Evolutionary conservation across 2,329 filamentous ascomycete genomes (phyloP).

Genomic region (Harringtonia lauricola): DNA sequence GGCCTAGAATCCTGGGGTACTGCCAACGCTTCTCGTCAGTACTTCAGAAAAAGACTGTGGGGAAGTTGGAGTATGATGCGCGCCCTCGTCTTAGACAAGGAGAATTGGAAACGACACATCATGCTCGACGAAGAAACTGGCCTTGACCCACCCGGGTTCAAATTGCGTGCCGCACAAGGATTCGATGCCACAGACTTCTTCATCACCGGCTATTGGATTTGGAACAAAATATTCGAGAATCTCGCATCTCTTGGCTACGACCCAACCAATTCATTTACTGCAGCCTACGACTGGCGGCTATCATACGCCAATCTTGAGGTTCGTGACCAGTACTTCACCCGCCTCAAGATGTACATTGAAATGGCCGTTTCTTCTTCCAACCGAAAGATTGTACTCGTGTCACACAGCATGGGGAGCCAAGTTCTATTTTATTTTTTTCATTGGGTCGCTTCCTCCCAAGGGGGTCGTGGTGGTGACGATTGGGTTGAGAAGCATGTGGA

Average conservation of each 20-base stretch:
- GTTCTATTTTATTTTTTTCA: constrained; percentile 74
- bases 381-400: constrained; percentile 75
- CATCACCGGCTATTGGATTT: constrained; percentile 90
- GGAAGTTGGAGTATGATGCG: constrained; percentile 99
- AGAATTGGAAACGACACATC: constrained; percentile 89
- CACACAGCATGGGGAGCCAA: constrained; percentile 96
- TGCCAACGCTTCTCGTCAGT: constrained; percentile 69
- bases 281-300: constrained; percentile 82
- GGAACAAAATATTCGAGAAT: constrained; percentile 98
- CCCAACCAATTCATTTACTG: constrained; percentile 61
- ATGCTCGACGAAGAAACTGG: constrained; percentile 93
- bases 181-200: constrained; percentile 98
- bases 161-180: constrained; percentile 84
- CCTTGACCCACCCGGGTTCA: constrained; percentile 80
- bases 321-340: constrained; percentile 87
- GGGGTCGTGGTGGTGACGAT: constrained; percentile 68
- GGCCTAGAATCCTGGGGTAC: constrained; percentile 97
- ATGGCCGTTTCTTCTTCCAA: constrained; percentile 61
- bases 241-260: constrained; percentile 93
- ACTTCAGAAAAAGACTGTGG: constrained; percentile 92
- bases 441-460: constrained; percentile 67
- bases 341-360: constrained; percentile 84
- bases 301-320: constrained; percentile 83
- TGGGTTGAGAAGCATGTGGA: constrained; percentile 91
- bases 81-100: constrained; percentile 83